phyloP scores from a whole-genome alignment of 2,329 filamentous ascomycete genomes.

The Verticillium tricorpus region DNA sequence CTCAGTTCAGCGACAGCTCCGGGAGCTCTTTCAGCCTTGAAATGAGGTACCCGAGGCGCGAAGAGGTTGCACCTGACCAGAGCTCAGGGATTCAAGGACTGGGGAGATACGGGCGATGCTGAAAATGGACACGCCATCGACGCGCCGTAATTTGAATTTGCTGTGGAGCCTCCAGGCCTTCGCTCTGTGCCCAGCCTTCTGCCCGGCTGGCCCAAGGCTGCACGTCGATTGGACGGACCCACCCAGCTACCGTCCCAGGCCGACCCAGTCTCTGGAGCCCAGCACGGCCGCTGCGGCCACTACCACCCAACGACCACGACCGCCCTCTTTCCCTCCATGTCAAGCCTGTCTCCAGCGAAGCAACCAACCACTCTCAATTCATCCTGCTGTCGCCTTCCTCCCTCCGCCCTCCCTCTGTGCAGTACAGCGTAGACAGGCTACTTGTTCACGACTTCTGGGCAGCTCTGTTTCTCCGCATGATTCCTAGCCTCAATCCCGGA shows the following conservation, averaged over 20 bases:
- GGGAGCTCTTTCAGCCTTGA: neutral
- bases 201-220: neutral
- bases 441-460: neutral
- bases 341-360: neutral
- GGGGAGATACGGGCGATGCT: neutral
- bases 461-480: neutral
- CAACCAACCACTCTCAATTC: neutral
- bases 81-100: neutral
- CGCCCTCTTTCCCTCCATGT: neutral
- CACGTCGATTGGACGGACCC: neutral
- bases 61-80: neutral
- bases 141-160: constrained; percentile 3
- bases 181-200: neutral
- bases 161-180: neutral
- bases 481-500: neutral
- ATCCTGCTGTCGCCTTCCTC: neutral
- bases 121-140: neutral
- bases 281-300: neutral
- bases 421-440: neutral
- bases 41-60: neutral
- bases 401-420: neutral
- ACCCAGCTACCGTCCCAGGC: neutral
- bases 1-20: neutral
- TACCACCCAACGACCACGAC: neutral
- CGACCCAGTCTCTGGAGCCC: neutral